phyloP scores from a whole-genome alignment of 768 basidiomycete species.

The Podaxis sp. region DNA sequence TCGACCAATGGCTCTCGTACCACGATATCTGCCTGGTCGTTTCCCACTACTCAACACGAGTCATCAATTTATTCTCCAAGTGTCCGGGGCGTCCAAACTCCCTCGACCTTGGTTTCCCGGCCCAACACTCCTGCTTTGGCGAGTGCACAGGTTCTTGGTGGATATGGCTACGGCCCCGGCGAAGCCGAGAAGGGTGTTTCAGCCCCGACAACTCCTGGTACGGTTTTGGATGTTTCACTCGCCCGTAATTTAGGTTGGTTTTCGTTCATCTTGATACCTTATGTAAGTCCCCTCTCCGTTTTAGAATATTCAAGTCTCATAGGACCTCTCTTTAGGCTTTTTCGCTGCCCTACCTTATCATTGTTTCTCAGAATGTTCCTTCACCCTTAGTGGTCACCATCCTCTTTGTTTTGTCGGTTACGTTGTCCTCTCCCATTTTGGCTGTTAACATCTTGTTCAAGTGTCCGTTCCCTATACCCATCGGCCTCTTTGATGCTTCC shows the following conservation, averaged over 20 bases:
- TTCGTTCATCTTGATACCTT: slow-evolving; percentile 61
- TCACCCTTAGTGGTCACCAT: slow-evolving; percentile 38
- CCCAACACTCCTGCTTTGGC: slow-evolving; percentile 51
- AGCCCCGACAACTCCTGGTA: slow-evolving; percentile 36
- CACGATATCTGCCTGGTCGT: slow-evolving; percentile 66
- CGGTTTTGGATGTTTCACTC: slow-evolving; percentile 51
- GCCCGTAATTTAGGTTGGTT: slow-evolving; percentile 60
- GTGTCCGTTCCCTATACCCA: slow-evolving; percentile 62
- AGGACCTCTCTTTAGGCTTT: slow-evolving; percentile 39
- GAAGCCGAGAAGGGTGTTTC: slow-evolving; percentile 49
- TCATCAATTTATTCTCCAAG: slow-evolving; percentile 30
- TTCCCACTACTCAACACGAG: slow-evolving; percentile 44
- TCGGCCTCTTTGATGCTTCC: slow-evolving; percentile 55
- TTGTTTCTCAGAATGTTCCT: slow-evolving; percentile 31
- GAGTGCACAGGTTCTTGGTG: slow-evolving; percentile 60
- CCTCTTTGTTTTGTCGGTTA: slow-evolving; percentile 59
- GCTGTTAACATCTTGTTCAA: slow-evolving; percentile 57
- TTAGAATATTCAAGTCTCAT: background rate
- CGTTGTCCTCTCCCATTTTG: slow-evolving; percentile 63
- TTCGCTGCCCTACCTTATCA: slow-evolving; percentile 58
- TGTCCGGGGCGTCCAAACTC: slow-evolving; percentile 38
- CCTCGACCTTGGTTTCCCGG: slow-evolving; percentile 36
- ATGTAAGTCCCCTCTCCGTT: slow-evolving; percentile 38
- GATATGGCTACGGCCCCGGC: slow-evolving; percentile 57
- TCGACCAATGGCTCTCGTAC: slow-evolving; percentile 54